Base-by-base conservation (phyloP, 805 yeast genomes). In the Cyberlindnera misumaiensis region DNA sequence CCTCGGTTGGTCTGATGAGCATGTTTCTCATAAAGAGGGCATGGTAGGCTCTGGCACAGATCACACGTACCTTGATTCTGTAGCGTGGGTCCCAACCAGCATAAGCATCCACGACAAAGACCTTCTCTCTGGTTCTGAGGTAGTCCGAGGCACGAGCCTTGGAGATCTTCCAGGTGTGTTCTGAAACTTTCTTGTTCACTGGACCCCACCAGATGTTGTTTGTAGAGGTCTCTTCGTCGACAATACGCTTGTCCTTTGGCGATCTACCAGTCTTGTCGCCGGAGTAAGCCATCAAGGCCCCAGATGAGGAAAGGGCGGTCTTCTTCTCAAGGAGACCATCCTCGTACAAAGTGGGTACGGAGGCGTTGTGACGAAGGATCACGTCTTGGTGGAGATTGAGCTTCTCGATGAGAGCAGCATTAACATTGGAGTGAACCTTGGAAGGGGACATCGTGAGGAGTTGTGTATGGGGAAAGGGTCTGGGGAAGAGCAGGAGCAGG, bases 81-180 rank as follows among this genome's bases (percentile, higher is more conserved):
- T 90, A 90, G 59, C 86, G 80, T 59, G 97, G 96, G 64, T 90
- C 98, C 98, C 98, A 90, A 50, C 98, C 98, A 34, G 97, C 98
- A 62, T 65, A 90, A 11, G 97, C 97, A 60, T 90, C 98, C 49
- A 90, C 88, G 47, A 90, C 89, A 66, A 83, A 90, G 56, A 93
- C 79, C 63, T 88, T 87, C 55, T 83, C 89, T 68, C 96, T 83
- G 40, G 97, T 90, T 74, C 95, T 84, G 63, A 90, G 75, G 71
- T 89, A 90, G 67, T 90, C 98, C 51, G 89, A 76, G 37, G 98
- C 97, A 68, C 98, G 85, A 53, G 90, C 90, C 63, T 95, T 83
- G 63, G 94, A 85, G 55, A 90, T 88, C 55, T 78, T 77, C 97
- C 97, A 90, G 16, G 96, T 88, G 61, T 81, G 80, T 66, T 87